Base-by-base conservation (phyloP, 2,329 filamentous ascomycete genomes). In the Colletotrichum incanum region DNA sequence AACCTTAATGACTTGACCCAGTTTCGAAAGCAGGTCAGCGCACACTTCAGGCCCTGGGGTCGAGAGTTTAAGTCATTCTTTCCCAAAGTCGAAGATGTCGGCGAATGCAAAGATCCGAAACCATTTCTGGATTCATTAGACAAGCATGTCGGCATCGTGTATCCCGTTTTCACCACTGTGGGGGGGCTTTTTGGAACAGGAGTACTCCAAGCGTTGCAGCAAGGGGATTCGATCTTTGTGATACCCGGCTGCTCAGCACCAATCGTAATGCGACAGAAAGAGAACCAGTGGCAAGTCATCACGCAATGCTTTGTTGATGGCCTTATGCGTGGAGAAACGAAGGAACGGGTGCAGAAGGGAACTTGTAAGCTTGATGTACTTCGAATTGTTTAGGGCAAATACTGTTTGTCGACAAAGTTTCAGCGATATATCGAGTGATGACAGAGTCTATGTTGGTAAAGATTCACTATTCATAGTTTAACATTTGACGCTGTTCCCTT, bases 221-320 rank as follows among this genome's bases (percentile, higher is more conserved):
- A 61, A 23, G 67, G 67, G 1, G 67, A 71, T 28, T 71, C 56
- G 3, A 56, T 61, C 3, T 71, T 62, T 16, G 41, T 71, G 8
- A 20, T 71, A 16, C 58, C 52, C 7, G 64, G 64, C 3, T 67
- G 68, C 18, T 71, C 68, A 20, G 68, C 56, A 18, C 64, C 68
- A 9, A 31, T 67, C 11, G 45, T 71, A 8, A 61, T 71, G 64
- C 55, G 64, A 16, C 31, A 43, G 31, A 7, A 60, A 26, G 31
- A 18, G 4, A 39, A 11, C 7, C 45, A 59, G 1, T 71, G 64
- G 63, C 23, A 41, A 39, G 63, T 71, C 8, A 28, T 71, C 18
- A 41, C 62, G 1, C 68, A 71, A 43, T 71, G 64, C 37, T 67
- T 71, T n/a, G 41, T 71, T 6, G 56, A 71, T n/a, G 64, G 64